These are phyloP conservation scores for Leishmania martiniquensis DNA, from an alignment of 208 protist genomes.

Conservation along the genomic window DNA sequence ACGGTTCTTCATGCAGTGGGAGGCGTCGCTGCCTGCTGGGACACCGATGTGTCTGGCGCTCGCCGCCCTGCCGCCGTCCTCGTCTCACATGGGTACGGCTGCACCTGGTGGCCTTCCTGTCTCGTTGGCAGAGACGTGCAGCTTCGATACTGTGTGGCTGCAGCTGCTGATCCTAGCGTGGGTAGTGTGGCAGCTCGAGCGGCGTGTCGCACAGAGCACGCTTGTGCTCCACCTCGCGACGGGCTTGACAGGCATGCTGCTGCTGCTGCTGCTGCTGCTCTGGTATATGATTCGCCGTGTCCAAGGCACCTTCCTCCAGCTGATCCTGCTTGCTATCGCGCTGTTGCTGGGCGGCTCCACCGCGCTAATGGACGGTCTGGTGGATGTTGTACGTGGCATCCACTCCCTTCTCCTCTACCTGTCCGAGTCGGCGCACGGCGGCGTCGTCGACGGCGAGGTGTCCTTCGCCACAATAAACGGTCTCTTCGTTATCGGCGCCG, in stretches of 20 bases:
- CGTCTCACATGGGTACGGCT: background rate
- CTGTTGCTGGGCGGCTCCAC: constrained; percentile 58
- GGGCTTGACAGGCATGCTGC: constrained; percentile 42
- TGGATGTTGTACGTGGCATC: constrained; percentile 5
- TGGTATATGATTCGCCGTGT: constrained; percentile 55
- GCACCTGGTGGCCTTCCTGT: constrained; percentile 16
- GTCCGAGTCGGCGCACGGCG: background rate
- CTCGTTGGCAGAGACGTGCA: constrained; percentile 36
- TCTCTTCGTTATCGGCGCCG: background rate
- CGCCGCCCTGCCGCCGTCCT: constrained; percentile 20
- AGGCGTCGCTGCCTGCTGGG: constrained; percentile 28
- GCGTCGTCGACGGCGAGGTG: background rate
- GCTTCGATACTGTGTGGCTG: constrained; percentile 60
- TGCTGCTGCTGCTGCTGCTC: constrained; percentile 38
- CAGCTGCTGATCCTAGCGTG: constrained; percentile 38
- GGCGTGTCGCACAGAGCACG: constrained; percentile 44
- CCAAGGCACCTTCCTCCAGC: constrained; percentile 60
- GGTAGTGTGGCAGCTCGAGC: constrained; percentile 37
- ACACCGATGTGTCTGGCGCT: constrained; percentile 39
- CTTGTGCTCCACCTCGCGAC: constrained; percentile 53
- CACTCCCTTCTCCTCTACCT: background rate
- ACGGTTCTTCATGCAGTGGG: constrained; percentile 23
- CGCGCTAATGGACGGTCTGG: constrained; percentile 42
- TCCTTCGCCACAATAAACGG: background rate
- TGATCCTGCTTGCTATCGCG: constrained; percentile 39